phyloP scores from a whole-genome alignment of 164 flowering plant species.

The Cinnamomum chago region DNA sequence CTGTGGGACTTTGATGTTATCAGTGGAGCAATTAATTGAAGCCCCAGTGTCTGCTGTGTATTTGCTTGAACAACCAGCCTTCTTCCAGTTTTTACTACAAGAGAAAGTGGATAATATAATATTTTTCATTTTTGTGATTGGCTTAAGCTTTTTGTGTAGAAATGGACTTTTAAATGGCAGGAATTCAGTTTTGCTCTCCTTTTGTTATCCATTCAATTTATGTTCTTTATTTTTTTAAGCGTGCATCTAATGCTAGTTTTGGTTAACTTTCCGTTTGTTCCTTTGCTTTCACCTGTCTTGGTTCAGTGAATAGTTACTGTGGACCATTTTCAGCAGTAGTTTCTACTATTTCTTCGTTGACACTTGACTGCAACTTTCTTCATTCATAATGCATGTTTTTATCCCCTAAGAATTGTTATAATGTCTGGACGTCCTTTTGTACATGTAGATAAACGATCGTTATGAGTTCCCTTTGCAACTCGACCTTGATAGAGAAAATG shows the following conservation, averaged over 20 bases:
- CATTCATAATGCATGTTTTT: not conserved
- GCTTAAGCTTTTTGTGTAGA: too few relatives aligned
- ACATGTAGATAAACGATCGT: slow-evolving; percentile 54
- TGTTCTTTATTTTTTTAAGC: too few relatives aligned
- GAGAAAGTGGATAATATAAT: too few relatives aligned
- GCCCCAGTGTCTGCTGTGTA: too few relatives aligned
- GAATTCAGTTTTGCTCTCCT: too few relatives aligned
- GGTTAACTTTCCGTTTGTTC: not conserved
- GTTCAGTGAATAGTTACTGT: not conserved
- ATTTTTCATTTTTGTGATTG: too few relatives aligned
- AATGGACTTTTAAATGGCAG: not conserved
- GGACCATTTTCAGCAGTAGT: not conserved
- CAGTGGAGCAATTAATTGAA: too few relatives aligned
- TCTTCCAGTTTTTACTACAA: too few relatives aligned
- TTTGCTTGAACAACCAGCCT: too few relatives aligned
- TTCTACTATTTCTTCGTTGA: not conserved
- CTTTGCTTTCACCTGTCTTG: not conserved
- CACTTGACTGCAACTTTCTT: not conserved
- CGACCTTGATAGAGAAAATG: slow-evolving; percentile 57
- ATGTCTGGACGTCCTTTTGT: not conserved
- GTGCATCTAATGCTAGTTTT: too few relatives aligned
- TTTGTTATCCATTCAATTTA: too few relatives aligned
- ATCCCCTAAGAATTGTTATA: not conserved
- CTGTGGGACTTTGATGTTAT: too few relatives aligned
- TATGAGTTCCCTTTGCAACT: slow-evolving; percentile 61